Percentiles rank a stretch among this genome's conserved stretches.
Conservation (phyloP, 768 basidiomycete species). For the Rhizopogon vulgaris region DNA sequence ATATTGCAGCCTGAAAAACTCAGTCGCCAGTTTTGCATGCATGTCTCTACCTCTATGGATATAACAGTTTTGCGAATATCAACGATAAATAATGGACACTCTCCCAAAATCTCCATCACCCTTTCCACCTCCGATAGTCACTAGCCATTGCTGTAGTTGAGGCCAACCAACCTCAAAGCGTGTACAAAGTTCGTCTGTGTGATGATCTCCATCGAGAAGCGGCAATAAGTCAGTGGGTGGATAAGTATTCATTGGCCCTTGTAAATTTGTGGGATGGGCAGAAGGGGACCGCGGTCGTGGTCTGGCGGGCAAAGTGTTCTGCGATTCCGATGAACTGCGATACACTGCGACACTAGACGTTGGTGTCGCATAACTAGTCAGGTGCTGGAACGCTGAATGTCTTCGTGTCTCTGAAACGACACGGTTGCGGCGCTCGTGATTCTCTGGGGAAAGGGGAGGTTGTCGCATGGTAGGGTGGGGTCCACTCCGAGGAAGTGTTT, state of each 20-base stretch:
- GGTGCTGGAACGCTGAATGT: conserved; percentile 14
- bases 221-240: conserved; percentile 49
- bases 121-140: conserved; percentile 51
- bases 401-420: conserved; percentile 26
- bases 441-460: conserved; percentile 17
- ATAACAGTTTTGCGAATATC: conserved; percentile 11
- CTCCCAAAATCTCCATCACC: conserved; percentile 66
- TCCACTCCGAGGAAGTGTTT: conserved; percentile 45
- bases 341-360: conserved; percentile 11
- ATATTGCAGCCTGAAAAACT: too few relatives aligned
- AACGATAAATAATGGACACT: conserved; percentile 76
- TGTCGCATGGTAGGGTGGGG: conserved; percentile 8
- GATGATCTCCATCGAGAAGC: conserved; percentile 83
- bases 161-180: conserved; percentile 83
- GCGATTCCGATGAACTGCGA: neutral
- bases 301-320: neutral
- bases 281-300: conserved; percentile 56
- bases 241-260: conserved; percentile 15
- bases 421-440: conserved; percentile 16
- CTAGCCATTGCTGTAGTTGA: conserved; percentile 67
- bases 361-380: neutral
- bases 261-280: conserved; percentile 21
- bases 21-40: too few relatives aligned
- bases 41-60: neutral
- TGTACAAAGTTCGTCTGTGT: conserved; percentile 86